Percentiles rank a stretch among this genome's conserved stretches.
Conservation (phyloP, 148 eudicot species). For the Mesembryanthemum crystallinum region DNA sequence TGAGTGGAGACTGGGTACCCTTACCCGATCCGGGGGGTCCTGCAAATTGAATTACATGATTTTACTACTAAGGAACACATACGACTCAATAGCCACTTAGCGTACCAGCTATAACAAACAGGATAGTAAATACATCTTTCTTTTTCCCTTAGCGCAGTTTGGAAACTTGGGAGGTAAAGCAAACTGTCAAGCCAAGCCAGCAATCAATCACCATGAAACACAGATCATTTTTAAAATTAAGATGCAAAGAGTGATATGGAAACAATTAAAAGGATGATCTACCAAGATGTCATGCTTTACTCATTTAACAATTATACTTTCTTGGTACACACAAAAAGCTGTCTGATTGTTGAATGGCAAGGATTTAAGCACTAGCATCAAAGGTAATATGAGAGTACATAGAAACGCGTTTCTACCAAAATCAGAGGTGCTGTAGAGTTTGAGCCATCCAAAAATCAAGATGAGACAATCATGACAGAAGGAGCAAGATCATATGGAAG, state of each 20-base stretch:
- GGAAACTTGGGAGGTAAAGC: slow-evolving; percentile 4
- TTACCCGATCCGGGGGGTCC: slow-evolving; percentile 99
- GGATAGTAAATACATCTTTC: neutral
- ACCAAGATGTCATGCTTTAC: neutral
- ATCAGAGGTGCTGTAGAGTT: neutral
- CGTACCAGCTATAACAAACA: neutral
- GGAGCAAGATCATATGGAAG: neutral
- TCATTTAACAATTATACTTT: neutral
- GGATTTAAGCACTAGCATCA: neutral
- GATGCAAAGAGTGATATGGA: neutral
- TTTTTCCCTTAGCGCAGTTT: neutral
- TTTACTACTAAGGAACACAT: neutral
- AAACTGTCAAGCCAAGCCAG: neutral
- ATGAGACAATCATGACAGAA: neutral
- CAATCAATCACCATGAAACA: neutral
- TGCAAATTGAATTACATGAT: slow-evolving; percentile 21
- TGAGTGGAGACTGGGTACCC: slow-evolving; percentile 94
- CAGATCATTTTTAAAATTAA: neutral
- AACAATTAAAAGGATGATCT: neutral
- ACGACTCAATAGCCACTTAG: neutral
- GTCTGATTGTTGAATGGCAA: neutral
- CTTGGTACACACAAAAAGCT: neutral
- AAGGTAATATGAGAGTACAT: neutral
- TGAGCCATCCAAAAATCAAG: neutral
- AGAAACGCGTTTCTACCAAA: neutral